phyloP scores from a whole-genome alignment of 192 early-diverging fungal genomes.

The Coemansia sp. region DNA sequence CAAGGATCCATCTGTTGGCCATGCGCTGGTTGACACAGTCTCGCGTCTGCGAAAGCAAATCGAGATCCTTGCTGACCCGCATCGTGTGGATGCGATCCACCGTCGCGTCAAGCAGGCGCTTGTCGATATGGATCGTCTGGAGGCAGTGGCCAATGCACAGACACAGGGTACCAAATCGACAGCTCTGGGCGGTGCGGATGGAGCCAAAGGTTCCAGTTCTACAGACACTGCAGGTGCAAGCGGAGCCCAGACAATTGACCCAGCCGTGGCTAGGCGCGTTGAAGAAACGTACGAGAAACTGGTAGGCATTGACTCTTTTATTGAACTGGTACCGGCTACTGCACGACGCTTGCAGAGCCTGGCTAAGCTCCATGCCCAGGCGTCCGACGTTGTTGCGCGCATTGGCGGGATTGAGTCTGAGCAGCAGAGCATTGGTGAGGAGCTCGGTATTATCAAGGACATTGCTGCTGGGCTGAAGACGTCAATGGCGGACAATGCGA shows the following conservation, averaged over 20 bases:
- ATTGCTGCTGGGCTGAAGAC: constrained; percentile 57
- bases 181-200: neutral
- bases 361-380: constrained; percentile 78
- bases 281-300: constrained; percentile 49
- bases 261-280: constrained; percentile 20
- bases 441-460: constrained; percentile 64
- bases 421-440: constrained; percentile 67
- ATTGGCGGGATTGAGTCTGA: constrained; percentile 72
- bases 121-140: constrained; percentile 48
- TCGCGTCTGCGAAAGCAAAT: constrained; percentile 43
- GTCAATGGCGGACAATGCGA: constrained; percentile 63
- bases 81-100: constrained; percentile 48
- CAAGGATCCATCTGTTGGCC: constrained; percentile 44
- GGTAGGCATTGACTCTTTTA: constrained; percentile 74
- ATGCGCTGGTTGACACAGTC: constrained; percentile 68
- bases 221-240: constrained; percentile 1
- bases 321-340: constrained; percentile 76
- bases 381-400: constrained; percentile 72
- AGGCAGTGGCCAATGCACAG: constrained; percentile 18
- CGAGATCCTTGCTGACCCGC: constrained; percentile 43
- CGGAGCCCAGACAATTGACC: constrained; percentile 17
- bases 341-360: constrained; percentile 77
- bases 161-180: constrained; percentile 5
- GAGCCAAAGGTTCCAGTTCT: neutral
- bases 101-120: constrained; percentile 49